Evolutionary conservation across 805 yeast genomes (phyloP).

Genomic region (Spathaspora hagerdaliae): DNA sequence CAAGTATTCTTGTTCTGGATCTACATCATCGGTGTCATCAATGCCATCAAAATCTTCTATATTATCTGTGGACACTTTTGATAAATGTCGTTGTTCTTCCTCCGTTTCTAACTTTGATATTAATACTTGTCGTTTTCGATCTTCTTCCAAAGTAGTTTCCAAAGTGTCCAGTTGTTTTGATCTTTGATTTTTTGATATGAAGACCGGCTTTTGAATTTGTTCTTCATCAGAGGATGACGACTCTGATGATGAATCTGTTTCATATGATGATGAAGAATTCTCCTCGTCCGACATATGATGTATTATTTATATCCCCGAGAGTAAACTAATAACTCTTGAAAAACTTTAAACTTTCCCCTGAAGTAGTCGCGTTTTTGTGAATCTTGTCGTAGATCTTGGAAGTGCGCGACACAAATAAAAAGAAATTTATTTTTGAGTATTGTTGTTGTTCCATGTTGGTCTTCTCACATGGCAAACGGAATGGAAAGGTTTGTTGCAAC

Average conservation of each 20-base stretch:
- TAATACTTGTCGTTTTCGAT: slow-evolving; percentile 1
- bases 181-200: slow-evolving; percentile 9
- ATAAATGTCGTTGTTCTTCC: neutral
- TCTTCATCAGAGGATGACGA: slow-evolving; percentile 9
- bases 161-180: neutral
- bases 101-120: slow-evolving; percentile 5
- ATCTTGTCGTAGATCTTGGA: neutral
- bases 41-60: slow-evolving; percentile 23
- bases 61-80: neutral
- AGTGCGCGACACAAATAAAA: too few species aligned
- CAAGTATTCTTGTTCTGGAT: slow-evolving; percentile 28
- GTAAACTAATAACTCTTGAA: neutral
- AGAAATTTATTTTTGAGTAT: too few species aligned
- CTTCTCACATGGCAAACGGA: too few species aligned
- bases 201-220: slow-evolving; percentile 10
- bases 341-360: too few species aligned
- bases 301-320: neutral
- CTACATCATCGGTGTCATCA: slow-evolving; percentile 32
- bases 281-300: neutral
- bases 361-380: neutral
- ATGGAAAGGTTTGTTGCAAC: too few species aligned
- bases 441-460: too few species aligned
- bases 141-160: neutral
- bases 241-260: slow-evolving; percentile 2
- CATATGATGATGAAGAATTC: slow-evolving; percentile 5